Evolutionary conservation across 176 grass and related monocot genomes (phyloP), one percentile per base, ranked within the genome.

Genomic region (Musa acuminata): DNA sequence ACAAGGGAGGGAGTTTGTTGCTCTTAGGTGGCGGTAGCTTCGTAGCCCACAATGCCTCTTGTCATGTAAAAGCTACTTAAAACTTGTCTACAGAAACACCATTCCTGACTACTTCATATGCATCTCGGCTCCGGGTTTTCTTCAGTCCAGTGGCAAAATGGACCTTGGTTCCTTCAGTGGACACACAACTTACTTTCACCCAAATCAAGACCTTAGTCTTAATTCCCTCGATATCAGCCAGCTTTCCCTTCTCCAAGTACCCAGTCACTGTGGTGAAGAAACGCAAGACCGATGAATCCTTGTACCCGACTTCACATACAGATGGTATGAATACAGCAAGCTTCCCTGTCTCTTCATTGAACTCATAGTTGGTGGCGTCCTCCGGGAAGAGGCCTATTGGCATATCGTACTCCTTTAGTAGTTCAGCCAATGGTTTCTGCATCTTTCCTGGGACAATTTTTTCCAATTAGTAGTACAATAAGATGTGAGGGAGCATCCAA

Each of bases 341-440:
- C 77, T 91, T 94, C 69, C 82, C 81, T 12, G 90, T 99, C 80
- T 82, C 88, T 68, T 99, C 95, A 9, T 91, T 89, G 80, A 99
- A 91, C 62, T 99, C 91, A 12, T 99, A 99, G 77, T 99, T 93
- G 70, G 95, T 99, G 2, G 84, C 84, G 35, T 99, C 95, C 52
- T 83, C 81, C 8, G 95, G 91, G 76, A 99, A 99, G 49, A 99
- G 79, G 16, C 95, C 95, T 1, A 77, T 81, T 43, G 95, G 95
- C 77, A 99, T 64, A 60, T 99, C 95, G 53, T 87, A 91, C 22
- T 94, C 91, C 77, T 84, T 86, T 8, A 99, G 86, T 26, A 99
- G 82, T 5, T 99, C 86, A 55, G 90, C 86, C 25, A 99, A 68
- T 14, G 90, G 80, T 83, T 94, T 99, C 80, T 99, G 88, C 88